A percentile compares a stretch with the other conserved stretches of the same genome.
Evolutionary conservation across 2,329 filamentous ascomycete species (phyloP).

Genomic region (Colletotrichum godetiae): DNA sequence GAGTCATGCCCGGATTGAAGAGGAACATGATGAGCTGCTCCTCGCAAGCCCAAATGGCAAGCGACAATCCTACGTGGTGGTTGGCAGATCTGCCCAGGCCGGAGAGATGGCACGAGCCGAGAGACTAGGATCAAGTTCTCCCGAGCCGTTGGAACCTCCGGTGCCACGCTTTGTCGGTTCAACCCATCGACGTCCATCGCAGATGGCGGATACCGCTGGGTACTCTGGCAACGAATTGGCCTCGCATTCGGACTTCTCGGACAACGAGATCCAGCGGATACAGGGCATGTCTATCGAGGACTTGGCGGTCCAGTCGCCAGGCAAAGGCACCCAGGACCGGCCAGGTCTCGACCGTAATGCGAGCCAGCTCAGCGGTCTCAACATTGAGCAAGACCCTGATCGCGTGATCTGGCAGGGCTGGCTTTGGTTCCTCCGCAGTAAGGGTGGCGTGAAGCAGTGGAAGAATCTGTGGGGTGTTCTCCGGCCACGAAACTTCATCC

Average conservation of each 20-base stretch:
- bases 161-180: constrained; percentile 46
- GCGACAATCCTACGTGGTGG: constrained; percentile 55
- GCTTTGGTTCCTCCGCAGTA: constrained; percentile 85
- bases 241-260: constrained; percentile 90
- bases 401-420: constrained; percentile 95
- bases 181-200: constrained; percentile 65
- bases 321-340: constrained; percentile 33
- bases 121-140: constrained; percentile 67
- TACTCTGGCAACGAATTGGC: constrained; percentile 74
- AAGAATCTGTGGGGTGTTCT: constrained; percentile 95
- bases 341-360: constrained; percentile 61
- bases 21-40: constrained; percentile 87
- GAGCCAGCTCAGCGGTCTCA: constrained; percentile 71
- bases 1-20: constrained; percentile 83
- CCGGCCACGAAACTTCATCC: constrained; percentile 82
- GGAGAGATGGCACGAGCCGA: constrained; percentile 19
- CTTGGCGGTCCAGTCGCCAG: constrained; percentile 53
- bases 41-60: constrained; percentile 73
- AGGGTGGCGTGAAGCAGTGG: constrained; percentile 89
- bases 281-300: constrained; percentile 65
- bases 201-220: constrained; percentile 73
- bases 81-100: constrained; percentile 5
- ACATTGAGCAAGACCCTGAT: constrained; percentile 76
- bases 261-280: constrained; percentile 65
- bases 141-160: constrained; percentile 63